Evolutionary conservation across 805 yeast species (phyloP).

Genomic region (Alloascoidea africana): DNA sequence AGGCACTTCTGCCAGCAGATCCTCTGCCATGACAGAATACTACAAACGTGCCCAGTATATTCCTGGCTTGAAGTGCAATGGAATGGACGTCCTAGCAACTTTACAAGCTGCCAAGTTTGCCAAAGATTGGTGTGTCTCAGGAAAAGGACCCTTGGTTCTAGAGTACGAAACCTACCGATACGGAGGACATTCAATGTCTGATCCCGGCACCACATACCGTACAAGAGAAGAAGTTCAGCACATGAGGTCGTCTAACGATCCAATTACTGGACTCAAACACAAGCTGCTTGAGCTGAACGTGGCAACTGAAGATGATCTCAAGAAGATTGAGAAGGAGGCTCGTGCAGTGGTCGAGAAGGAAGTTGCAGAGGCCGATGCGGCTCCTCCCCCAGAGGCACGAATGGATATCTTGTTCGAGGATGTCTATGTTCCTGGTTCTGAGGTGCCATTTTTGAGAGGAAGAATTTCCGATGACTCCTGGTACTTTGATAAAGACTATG

Average conservation of each 20-base stretch:
- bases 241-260: constrained; percentile 97
- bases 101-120: constrained; percentile 95
- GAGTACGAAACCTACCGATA: constrained; percentile 98
- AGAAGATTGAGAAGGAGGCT: constrained; percentile 89
- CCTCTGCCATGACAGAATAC: constrained; percentile 93
- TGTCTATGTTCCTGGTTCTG: constrained; percentile 90
- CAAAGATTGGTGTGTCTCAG: constrained; percentile 85
- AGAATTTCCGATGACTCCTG: constrained; percentile 93
- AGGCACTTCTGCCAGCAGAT: constrained; percentile 97
- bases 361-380: constrained; percentile 82
- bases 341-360: constrained; percentile 93
- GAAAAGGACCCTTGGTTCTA: constrained; percentile 90
- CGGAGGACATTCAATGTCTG: constrained; percentile 99
- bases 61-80: constrained; percentile 96
- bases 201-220: constrained; percentile 99
- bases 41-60: constrained; percentile 99
- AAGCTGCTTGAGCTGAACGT: constrained; percentile 68
- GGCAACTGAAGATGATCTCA: constrained; percentile 91
- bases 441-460: constrained; percentile 87
- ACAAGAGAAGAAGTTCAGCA: constrained; percentile 99
- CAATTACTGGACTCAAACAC: constrained; percentile 90
- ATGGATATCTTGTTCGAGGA: constrained; percentile 92
- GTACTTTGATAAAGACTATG: constrained; percentile 35
- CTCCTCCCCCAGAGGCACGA: constrained; percentile 92
- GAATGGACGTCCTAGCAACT: constrained; percentile 94